phyloP scores from a whole-genome alignment of 75 land plant genomes.

The Sequoia sempervirens region DNA sequence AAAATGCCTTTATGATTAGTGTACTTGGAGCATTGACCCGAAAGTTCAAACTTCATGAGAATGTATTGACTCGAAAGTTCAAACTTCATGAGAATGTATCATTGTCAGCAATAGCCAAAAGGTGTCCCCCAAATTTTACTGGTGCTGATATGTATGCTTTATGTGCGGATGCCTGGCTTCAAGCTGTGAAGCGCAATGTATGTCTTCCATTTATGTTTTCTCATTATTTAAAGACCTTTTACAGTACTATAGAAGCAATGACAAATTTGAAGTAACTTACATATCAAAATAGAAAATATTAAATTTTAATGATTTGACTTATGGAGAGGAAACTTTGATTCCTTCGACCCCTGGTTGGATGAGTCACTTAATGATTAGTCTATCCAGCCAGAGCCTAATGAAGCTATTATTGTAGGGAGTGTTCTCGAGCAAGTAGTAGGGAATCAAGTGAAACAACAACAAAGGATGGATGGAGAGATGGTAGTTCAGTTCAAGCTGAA shows the following conservation, averaged over 20 bases:
- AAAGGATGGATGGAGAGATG: no score
- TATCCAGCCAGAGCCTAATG: no score
- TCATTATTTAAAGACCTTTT: conserved; percentile 3
- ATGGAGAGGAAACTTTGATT: not conserved
- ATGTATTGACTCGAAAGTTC: no score
- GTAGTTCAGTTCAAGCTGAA: no score
- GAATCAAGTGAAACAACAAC: no score
- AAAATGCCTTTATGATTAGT: conserved; percentile 26
- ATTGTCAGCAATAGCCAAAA: conserved; percentile 51
- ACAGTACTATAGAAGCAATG: not conserved
- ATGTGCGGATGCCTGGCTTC: conserved; percentile 98
- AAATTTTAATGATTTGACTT: not conserved
- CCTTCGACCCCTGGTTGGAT: no score
- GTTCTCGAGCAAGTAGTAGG: no score
- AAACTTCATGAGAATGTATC: conserved; percentile 85
- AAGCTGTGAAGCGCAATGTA: conserved; percentile 91
- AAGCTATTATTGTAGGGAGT: no score
- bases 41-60: conserved; percentile 75
- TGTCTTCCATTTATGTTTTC: not conserved
- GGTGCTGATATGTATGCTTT: conserved; percentile 97
- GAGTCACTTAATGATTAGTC: no score
- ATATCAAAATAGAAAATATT: not conserved
- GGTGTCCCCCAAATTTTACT: conserved; percentile 87
- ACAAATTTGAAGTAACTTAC: not conserved
- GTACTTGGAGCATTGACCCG: conserved; percentile 83